Percentiles rank a stretch among this genome's conserved stretches.
Evolutionary conservation across 1,139 yeast species (phyloP).

Genomic region (Pneumocystis sp.): DNA sequence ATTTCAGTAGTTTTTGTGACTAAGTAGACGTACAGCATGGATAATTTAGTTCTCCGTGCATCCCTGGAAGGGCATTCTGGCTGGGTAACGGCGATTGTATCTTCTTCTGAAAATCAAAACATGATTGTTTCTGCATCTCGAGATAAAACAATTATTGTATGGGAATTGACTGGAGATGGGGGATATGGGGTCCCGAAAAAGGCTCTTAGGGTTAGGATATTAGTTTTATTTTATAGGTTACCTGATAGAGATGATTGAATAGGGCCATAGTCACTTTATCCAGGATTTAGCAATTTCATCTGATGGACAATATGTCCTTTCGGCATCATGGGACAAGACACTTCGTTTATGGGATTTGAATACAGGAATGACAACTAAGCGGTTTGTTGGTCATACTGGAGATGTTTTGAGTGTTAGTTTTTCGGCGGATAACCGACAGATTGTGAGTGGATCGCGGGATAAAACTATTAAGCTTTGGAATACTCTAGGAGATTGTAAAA

Average conservation of each 20-base stretch:
- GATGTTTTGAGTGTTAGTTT: conserved; percentile 96
- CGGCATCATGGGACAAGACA: conserved; percentile 99
- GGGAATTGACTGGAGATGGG: conserved; percentile 81
- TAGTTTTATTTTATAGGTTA: not conserved
- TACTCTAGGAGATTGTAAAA: conserved; percentile 96
- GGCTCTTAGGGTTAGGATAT: conserved; percentile 44
- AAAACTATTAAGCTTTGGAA: conserved; percentile 99
- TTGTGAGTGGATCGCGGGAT: conserved; percentile 98
- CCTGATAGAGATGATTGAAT: not conserved
- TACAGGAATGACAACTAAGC: conserved; percentile 85
- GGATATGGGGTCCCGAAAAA: conserved; percentile 97
- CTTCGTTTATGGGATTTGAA: conserved; percentile 97
- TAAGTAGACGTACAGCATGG: conserved; percentile 31
- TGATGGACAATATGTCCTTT: conserved; percentile 96
- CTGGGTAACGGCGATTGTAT: conserved; percentile 98
- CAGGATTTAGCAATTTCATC: conserved; percentile 96
- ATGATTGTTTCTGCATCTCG: conserved; percentile 96
- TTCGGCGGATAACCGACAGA: conserved; percentile 94
- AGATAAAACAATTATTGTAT: conserved; percentile 95
- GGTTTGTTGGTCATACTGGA: conserved; percentile 96
- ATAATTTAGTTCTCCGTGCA: conserved; percentile 98
- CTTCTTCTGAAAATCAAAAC: conserved; percentile 98
- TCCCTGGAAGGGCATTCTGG: conserved; percentile 74
- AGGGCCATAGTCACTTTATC: conserved; percentile 97
- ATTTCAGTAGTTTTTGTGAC: not conserved